phyloP scores from a whole-genome alignment of 768 basidiomycete species.

The Russula virescens region DNA sequence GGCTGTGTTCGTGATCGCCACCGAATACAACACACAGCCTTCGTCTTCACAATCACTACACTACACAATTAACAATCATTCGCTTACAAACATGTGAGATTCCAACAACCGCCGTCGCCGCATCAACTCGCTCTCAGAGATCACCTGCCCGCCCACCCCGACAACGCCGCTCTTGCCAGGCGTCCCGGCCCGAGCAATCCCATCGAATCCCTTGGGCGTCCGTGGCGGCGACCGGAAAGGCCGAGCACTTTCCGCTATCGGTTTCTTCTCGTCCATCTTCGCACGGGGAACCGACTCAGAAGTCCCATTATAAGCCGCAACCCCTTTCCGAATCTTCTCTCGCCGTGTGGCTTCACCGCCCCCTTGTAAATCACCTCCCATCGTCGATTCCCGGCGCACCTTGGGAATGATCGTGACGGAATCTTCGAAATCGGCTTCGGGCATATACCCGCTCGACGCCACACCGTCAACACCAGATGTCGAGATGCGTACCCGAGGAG shows the following conservation, averaged over 20 bases:
- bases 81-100: slow-evolving; percentile 51
- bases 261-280: background rate
- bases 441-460: slow-evolving; percentile 39
- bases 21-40: background rate
- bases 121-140: slow-evolving; percentile 75
- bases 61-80: too few relatives aligned
- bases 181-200: slow-evolving; percentile 11
- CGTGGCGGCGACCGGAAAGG: slow-evolving; percentile 12
- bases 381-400: slow-evolving; percentile 32
- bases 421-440: slow-evolving; percentile 61
- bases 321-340: slow-evolving; percentile 14
- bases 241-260: background rate
- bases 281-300: background rate
- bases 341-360: slow-evolving; percentile 25
- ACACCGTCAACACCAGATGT: slow-evolving; percentile 17
- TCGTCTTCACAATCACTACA: background rate
- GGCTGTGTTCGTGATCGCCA: slow-evolving; percentile 22
- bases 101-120: slow-evolving; percentile 71
- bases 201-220: slow-evolving; percentile 15
- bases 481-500: slow-evolving; percentile 15
- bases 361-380: slow-evolving; percentile 24
- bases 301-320: background rate
- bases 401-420: slow-evolving; percentile 67
- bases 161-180: slow-evolving; percentile 31
- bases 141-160: slow-evolving; percentile 63